phyloP scores from a whole-genome alignment of 2,329 filamentous ascomycete genomes.

The Colletotrichum eleusines region DNA sequence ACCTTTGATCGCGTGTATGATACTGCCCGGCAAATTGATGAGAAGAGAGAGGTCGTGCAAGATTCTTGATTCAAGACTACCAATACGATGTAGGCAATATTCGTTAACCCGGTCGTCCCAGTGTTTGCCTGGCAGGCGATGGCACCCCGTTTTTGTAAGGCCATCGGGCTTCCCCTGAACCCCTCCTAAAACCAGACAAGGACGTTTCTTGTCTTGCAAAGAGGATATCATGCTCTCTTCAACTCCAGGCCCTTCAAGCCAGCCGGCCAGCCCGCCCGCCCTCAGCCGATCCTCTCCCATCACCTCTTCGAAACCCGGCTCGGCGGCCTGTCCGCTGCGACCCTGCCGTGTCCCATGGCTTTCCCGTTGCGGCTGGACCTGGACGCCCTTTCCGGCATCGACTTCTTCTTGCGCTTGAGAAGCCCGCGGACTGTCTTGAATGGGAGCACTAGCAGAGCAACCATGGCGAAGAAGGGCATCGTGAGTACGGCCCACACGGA shows the following conservation, averaged over 20 bases:
- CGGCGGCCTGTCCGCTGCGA: constrained; percentile 53
- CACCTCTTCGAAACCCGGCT: constrained; percentile 46
- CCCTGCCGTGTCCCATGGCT: constrained; percentile 47
- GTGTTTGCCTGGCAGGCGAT: constrained; percentile 3
- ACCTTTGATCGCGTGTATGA: background rate
- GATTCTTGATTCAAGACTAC: constrained; percentile 20
- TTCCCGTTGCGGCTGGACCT: constrained; percentile 46
- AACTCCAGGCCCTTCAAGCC: background rate
- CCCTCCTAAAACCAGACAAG: background rate
- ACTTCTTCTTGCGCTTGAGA: constrained; percentile 51
- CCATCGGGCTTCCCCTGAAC: background rate
- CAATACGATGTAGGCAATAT: constrained; percentile 16
- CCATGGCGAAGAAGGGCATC: constrained; percentile 57
- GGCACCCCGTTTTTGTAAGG: background rate
- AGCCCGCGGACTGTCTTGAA: constrained; percentile 54
- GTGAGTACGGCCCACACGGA: constrained; percentile 51
- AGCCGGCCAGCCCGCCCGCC: background rate
- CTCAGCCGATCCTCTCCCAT: background rate
- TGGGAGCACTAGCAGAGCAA: constrained; percentile 58
- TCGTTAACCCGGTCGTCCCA: constrained; percentile 1
- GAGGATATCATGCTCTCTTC: background rate
- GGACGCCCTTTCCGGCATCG: constrained; percentile 43
- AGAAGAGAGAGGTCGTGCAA: no score
- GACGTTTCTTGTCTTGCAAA: background rate
- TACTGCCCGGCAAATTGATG: no score